Conservation (phyloP, 1,139 yeast species). For the Saccharomyces hybrid region DNA sequence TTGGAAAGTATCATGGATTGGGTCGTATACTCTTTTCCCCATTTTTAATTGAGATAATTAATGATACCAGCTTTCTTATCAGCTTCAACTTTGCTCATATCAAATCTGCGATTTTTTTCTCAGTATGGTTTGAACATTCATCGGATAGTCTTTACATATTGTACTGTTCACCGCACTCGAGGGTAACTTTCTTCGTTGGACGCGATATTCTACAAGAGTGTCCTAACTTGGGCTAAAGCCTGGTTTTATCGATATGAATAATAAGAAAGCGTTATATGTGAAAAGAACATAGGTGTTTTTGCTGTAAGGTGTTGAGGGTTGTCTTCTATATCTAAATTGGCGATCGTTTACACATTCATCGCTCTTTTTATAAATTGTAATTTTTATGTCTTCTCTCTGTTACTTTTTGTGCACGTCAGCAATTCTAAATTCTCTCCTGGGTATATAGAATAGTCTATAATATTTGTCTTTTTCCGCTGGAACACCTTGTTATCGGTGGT, state of each 20-base stretch:
- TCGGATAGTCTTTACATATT: not conserved
- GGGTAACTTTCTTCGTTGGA: not conserved
- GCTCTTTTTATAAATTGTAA: not conserved
- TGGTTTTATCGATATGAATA: not conserved
- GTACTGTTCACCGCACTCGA: not conserved
- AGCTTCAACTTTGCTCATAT: not conserved
- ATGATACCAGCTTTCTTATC: not conserved
- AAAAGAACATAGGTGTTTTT: not conserved
- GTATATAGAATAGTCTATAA: not conserved
- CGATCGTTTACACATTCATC: not conserved
- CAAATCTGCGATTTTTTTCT: not conserved
- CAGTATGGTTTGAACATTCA: not conserved
- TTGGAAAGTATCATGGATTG: slow-evolving; percentile 32
- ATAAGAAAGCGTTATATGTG: not conserved
- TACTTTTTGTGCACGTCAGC: not conserved
- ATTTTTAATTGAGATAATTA: slow-evolving; percentile 6
- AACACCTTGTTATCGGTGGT: not conserved
- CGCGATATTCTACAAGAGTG: not conserved
- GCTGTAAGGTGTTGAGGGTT: not conserved
- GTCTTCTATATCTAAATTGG: not conserved
- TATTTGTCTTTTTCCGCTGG: not conserved
- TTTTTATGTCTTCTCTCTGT: not conserved
- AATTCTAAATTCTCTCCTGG: not conserved
- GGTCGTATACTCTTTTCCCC: slow-evolving; percentile 31
- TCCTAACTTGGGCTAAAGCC: not conserved